Conservation (phyloP, 2,329 filamentous ascomycete species). For the Scytalidium lignicola region DNA sequence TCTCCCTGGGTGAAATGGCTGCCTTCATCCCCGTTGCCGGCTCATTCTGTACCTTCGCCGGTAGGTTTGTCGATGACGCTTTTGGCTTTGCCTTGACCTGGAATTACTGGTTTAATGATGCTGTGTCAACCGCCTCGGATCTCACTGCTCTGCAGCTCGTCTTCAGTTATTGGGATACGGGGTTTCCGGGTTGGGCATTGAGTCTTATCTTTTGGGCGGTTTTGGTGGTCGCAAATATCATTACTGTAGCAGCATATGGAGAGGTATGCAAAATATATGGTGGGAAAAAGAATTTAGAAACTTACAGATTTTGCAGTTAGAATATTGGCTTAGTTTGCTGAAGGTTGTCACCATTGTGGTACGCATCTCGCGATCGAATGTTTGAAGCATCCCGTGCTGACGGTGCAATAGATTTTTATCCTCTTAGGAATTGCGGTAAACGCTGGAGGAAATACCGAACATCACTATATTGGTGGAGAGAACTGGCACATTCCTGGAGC, state of each 20-base stretch:
- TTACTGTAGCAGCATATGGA: slow-evolving; percentile 49
- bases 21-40: slow-evolving; percentile 50
- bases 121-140: slow-evolving; percentile 54
- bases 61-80: slow-evolving; percentile 48
- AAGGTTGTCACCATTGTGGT: slow-evolving; percentile 49
- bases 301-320: slow-evolving; percentile 29
- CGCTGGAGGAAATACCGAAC: slow-evolving; percentile 47
- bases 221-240: slow-evolving; percentile 46
- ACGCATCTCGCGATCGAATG: slow-evolving; percentile 6
- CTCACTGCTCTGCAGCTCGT: slow-evolving; percentile 54
- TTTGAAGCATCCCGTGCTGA: neutral
- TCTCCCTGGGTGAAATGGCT: slow-evolving; percentile 56
- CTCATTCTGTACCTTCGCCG: slow-evolving; percentile 50
- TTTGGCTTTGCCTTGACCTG: slow-evolving; percentile 50
- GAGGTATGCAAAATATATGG: slow-evolving; percentile 32
- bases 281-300: neutral
- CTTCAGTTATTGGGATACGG: slow-evolving; percentile 56
- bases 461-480: slow-evolving; percentile 52
- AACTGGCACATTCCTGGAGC: slow-evolving; percentile 55
- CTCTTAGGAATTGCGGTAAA: slow-evolving; percentile 57
- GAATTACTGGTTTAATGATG: slow-evolving; percentile 65
- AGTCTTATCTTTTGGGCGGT: slow-evolving; percentile 57
- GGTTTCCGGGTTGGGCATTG: slow-evolving; percentile 58
- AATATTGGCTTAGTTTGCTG: slow-evolving; percentile 52
- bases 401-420: slow-evolving; percentile 47